A percentile compares a stretch with the other conserved stretches of the same genome.
These are phyloP conservation scores for Pythium volutum DNA, from an alignment of 352 stramenopile genomes.

Conservation along the genomic window DNA sequence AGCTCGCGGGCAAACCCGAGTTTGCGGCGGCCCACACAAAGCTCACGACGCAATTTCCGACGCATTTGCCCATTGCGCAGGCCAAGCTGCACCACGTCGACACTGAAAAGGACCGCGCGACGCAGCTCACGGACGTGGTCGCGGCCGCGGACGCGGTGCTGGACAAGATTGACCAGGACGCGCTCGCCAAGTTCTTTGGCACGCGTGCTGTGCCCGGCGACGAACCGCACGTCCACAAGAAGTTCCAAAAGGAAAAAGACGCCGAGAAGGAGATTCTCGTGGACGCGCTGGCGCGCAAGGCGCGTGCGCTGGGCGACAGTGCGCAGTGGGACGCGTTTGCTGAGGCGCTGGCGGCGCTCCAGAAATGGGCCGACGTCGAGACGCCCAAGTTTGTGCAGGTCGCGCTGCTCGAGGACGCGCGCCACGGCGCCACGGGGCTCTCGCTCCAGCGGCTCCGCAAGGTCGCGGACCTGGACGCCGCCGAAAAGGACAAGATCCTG, in stretches of 20 bases:
- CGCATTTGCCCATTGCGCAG: constrained; percentile 59
- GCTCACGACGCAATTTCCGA: constrained; percentile 51
- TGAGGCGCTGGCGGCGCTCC: constrained; percentile 41
- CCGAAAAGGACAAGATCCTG: constrained; percentile 69
- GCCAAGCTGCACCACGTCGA: constrained; percentile 75
- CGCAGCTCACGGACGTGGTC: constrained; percentile 48
- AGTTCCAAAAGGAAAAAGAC: constrained; percentile 76
- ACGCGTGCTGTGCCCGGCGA: constrained; percentile 55
- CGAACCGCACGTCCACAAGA: constrained; percentile 49
- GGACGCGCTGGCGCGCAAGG: constrained; percentile 64
- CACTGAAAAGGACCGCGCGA: constrained; percentile 43
- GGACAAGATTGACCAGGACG: constrained; percentile 53
- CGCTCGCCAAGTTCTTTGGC: constrained; percentile 73
- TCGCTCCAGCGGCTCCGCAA: constrained; percentile 72
- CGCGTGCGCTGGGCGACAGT: constrained; percentile 63
- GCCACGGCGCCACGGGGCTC: constrained; percentile 41
- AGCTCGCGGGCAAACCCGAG: constrained; percentile 62
- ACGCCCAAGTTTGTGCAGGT: constrained; percentile 52
- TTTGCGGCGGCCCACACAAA: constrained; percentile 54
- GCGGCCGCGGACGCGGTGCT: constrained; percentile 57
- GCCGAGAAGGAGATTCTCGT: constrained; percentile 62
- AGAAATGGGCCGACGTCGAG: constrained; percentile 80
- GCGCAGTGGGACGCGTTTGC: constrained; percentile 57
- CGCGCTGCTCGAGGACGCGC: constrained; percentile 55
- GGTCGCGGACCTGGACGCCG: constrained; percentile 49